Conservation (phyloP, 108 stramenopile genomes). For the Skeletonema grethae region DNA sequence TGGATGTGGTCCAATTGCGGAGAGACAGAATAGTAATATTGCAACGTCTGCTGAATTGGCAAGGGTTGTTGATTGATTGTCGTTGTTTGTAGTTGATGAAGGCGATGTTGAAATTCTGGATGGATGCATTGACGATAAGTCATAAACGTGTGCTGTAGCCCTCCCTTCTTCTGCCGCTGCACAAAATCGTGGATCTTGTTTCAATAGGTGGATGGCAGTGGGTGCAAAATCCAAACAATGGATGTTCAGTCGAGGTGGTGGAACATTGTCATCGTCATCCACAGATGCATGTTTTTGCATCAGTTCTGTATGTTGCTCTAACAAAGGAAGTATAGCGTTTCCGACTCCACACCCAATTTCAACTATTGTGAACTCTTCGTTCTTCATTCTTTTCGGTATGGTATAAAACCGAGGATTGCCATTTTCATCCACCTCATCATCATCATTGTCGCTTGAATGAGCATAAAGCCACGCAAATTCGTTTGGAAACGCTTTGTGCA, state of each 20-base stretch:
- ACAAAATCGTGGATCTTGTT: slow-evolving; percentile 62
- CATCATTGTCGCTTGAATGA: neutral
- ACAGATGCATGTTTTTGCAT: slow-evolving; percentile 10
- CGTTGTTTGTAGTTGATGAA: slow-evolving; percentile 1
- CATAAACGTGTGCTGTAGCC: slow-evolving; percentile 53
- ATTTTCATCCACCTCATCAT: neutral
- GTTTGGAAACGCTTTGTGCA: slow-evolving; percentile 74
- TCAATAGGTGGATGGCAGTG: slow-evolving; percentile 62
- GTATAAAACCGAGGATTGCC: slow-evolving; percentile 10
- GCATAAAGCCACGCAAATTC: slow-evolving; percentile 58
- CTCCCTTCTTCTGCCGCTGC: slow-evolving; percentile 33
- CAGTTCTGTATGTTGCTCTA: slow-evolving; percentile 44
- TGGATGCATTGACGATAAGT: slow-evolving; percentile 55
- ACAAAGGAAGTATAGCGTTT: slow-evolving; percentile 77
- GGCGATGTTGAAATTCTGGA: slow-evolving; percentile 16
- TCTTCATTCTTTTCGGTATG: slow-evolving; percentile 1
- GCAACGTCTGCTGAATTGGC: slow-evolving; percentile 57
- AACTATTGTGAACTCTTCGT: slow-evolving; percentile 38
- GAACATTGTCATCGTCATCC: neutral
- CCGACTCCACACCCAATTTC: slow-evolving; percentile 94
- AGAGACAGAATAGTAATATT: slow-evolving; percentile 83
- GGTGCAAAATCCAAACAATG: slow-evolving; percentile 65
- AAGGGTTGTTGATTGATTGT: slow-evolving; percentile 31
- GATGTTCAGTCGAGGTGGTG: slow-evolving; percentile 24
- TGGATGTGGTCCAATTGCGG: slow-evolving; percentile 68